Conservation (phyloP, 257 asterid species). For the Apocynum venetum region DNA sequence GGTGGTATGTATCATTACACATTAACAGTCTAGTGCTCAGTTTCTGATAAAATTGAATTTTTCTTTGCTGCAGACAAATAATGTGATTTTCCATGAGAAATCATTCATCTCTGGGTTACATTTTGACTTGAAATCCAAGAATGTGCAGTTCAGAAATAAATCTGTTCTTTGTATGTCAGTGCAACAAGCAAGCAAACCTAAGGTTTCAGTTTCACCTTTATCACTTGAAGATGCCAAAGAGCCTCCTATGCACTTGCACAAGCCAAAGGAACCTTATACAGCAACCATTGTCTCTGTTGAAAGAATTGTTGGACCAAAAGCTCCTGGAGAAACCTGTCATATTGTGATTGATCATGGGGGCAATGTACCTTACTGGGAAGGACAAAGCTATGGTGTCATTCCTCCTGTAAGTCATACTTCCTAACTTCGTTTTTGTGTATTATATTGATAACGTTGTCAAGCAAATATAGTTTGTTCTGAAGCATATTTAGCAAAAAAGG, state of each 20-base stretch:
- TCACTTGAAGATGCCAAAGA: constrained; percentile 77
- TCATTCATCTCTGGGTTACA: constrained; percentile 34
- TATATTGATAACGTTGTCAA: not conserved
- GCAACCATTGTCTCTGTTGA: constrained; percentile 84
- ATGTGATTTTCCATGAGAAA: constrained; percentile 41
- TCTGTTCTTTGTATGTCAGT: constrained; percentile 72
- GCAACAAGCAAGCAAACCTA: constrained; percentile 71
- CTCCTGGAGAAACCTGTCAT: constrained; percentile 98
- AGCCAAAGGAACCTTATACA: constrained; percentile 74
- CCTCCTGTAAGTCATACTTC: constrained; percentile 67
- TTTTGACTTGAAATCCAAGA: constrained; percentile 32
- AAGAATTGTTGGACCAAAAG: constrained; percentile 85
- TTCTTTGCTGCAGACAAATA: constrained; percentile 43
- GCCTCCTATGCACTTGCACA: constrained; percentile 84
- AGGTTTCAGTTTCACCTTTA: constrained; percentile 68
- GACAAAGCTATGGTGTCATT: constrained; percentile 89
- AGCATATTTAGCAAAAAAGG: too few relatives aligned
- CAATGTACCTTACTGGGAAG: constrained; percentile 97
- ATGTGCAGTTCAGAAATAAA: constrained; percentile 32
- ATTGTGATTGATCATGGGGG: constrained; percentile 90
- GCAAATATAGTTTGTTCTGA: too few relatives aligned
- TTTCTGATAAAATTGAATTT: constrained; percentile 12
- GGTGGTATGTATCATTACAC: not conserved
- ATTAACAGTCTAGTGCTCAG: not conserved
- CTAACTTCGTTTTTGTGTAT: not conserved